A percentile compares a stretch with the other conserved stretches of the same genome.
Conservation (phyloP, 116 monocot genomes). For the Trichopus zeylanicus region DNA sequence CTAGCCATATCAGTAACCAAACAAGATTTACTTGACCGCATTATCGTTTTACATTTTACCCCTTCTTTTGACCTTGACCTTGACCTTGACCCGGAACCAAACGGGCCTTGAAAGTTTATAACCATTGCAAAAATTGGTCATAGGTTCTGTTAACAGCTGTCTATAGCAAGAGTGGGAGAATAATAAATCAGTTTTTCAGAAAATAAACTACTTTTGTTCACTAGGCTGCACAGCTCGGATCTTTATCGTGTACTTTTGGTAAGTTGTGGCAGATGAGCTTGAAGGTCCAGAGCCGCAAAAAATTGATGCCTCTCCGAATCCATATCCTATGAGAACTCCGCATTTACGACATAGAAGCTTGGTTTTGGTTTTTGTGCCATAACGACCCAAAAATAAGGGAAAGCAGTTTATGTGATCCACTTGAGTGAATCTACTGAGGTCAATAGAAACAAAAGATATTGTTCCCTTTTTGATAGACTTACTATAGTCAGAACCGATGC, state of each 20-base stretch:
- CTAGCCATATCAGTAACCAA: too few species aligned
- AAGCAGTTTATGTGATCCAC: slow-evolving; percentile 46
- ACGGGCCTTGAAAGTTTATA: too few species aligned
- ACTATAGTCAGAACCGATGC: slow-evolving; percentile 20
- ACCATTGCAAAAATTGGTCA: too few species aligned
- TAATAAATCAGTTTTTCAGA: too few species aligned
- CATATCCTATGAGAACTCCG: slow-evolving; percentile 36
- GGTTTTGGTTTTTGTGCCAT: slow-evolving; percentile 48
- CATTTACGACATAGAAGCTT: slow-evolving; percentile 66
- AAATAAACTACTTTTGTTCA: not conserved
- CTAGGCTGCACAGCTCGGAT: slow-evolving; percentile 41
- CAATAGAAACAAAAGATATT: slow-evolving; percentile 38
- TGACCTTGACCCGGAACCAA: too few species aligned
- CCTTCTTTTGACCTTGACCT: too few species aligned
- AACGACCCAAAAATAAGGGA: slow-evolving; percentile 29
- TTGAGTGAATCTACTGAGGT: slow-evolving; percentile 67
- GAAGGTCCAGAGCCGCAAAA: slow-evolving; percentile 33
- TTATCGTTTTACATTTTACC: too few species aligned
- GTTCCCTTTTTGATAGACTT: slow-evolving; percentile 51
- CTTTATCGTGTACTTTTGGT: slow-evolving; percentile 46
- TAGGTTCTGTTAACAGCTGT: too few species aligned
- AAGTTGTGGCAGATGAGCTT: slow-evolving; percentile 13
- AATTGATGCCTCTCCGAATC: slow-evolving; percentile 20
- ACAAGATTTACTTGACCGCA: too few species aligned
- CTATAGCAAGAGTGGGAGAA: too few species aligned